Evolutionary conservation across 495 filamentous ascomycete species (phyloP).

Genomic region (Penicillium verhagenii): DNA sequence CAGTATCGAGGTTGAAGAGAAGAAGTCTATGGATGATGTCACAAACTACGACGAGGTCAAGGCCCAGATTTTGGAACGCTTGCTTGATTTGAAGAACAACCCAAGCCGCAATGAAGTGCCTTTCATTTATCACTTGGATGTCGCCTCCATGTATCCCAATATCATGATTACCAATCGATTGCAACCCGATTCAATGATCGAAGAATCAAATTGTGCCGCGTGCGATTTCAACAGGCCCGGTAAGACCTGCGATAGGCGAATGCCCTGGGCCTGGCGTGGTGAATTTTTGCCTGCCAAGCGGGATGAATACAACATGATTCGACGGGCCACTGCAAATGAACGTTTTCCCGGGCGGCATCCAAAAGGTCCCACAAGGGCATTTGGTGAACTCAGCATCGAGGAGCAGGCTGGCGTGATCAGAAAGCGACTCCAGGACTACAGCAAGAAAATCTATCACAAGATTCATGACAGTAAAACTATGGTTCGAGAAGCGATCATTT

Average conservation of each 20-base stretch:
- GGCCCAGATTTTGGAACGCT: constrained; percentile 69
- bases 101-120: constrained; percentile 81
- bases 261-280: constrained; percentile 98
- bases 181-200: constrained; percentile 96
- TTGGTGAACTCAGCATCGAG: constrained; percentile 76
- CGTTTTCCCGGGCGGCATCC: constrained; percentile 76
- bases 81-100: constrained; percentile 73
- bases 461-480: constrained; percentile 95
- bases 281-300: constrained; percentile 95
- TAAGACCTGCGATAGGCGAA: constrained; percentile 90
- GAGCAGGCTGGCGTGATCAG: constrained; percentile 81
- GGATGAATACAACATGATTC: constrained; percentile 99
- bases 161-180: constrained; percentile 99
- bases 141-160: constrained; percentile 99
- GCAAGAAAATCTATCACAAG: constrained; percentile 99
- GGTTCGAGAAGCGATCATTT: constrained; percentile 94
- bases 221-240: constrained; percentile 98
- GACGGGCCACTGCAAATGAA: constrained; percentile 89
- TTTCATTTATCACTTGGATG: constrained; percentile 96
- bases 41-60: constrained; percentile 92
- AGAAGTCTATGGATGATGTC: constrained; percentile 88
- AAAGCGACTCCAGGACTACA: constrained; percentile 88
- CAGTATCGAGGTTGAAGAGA: constrained; percentile 89
- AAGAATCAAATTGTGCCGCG: constrained; percentile 92
- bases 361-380: constrained; percentile 67